Evolutionary conservation across 2,329 filamentous ascomycete genomes (phyloP), one percentile per base, ranked within the genome.

Genomic region (Sporothrix mexicana): DNA sequence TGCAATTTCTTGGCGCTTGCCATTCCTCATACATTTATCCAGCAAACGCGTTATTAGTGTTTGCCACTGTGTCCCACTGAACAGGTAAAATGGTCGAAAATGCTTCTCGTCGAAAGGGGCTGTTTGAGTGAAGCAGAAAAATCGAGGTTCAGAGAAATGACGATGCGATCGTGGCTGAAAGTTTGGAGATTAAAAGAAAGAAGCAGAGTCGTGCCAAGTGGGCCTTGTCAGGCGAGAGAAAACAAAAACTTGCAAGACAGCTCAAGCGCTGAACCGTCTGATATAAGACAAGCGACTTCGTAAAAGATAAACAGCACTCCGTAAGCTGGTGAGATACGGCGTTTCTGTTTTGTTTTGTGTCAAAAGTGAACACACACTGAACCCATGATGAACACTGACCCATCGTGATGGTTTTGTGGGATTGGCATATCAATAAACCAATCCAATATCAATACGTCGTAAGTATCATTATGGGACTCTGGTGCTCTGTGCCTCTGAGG

Each of bases 1-100:
- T 69, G 67, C 67, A 69, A 69, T 69, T 59, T 69, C 67, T 69
- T 59, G 51, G 67, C 30, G 30, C 67, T 23, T 69, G 67, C 67
- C 25, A 59, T 51, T 69, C 67, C 51, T 57, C 67, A 69, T 69
- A 57, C 30, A 25, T 36, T 57, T 49, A 69, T 69, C 43, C 30
- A 49, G 47, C 15, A 25, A 30, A 45, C 30, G 36, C 43, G 43
- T 66, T 36, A 20, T 36, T 36, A 36, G 23, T 30, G 17, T 49
- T 7, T 36, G 30, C 13, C 47, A 1, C 17, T 15, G 47, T 49
- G 47, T 49, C 12, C 47, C 13, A 17, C 47, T 49, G 47, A 36
- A 4, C 30, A 36, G 30, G 30, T 7, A 36, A 36, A 36, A 36
- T 7, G 30, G 30, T 36, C 30, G 30, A 36, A 36, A 36, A 36